Conservation (phyloP, 225 moss, liverwort and hornwort genomes). For the Sphagnum tenellum region DNA sequence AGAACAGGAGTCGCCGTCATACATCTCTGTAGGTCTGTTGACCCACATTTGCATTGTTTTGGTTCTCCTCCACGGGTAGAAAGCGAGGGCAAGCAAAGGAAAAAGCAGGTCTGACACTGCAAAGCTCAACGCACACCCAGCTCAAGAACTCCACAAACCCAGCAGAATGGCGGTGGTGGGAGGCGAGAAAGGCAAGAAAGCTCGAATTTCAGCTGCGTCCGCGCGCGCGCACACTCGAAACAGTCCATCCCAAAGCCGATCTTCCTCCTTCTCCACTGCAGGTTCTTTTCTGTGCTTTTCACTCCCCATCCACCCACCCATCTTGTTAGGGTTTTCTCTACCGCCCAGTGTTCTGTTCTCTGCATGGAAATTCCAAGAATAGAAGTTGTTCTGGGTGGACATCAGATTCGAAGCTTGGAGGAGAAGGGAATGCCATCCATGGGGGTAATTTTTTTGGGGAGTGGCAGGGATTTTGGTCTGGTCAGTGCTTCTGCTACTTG, state of each 20-base stretch:
- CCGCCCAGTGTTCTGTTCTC: not conserved
- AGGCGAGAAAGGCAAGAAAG: not conserved
- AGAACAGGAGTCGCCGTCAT: too few relatives aligned
- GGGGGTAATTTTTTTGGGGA: not conserved
- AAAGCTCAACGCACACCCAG: too few relatives aligned
- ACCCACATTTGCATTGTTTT: too few relatives aligned
- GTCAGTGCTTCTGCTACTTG: not conserved
- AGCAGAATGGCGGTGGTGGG: too few relatives aligned
- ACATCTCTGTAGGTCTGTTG: too few relatives aligned
- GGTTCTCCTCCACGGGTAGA: too few relatives aligned
- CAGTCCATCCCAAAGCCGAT: not conserved
- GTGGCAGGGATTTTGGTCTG: not conserved
- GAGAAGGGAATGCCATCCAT: not conserved
- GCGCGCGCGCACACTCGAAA: conserved; percentile 4
- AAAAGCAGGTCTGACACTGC: too few relatives aligned
- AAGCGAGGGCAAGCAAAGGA: too few relatives aligned
- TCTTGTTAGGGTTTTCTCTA: not conserved
- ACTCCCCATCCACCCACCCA: not conserved
- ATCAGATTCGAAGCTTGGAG: not conserved
- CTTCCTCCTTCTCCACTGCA: not conserved
- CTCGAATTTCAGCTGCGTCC: not conserved
- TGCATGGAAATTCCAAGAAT: not conserved
- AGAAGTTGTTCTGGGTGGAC: not conserved
- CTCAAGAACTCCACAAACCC: too few relatives aligned
- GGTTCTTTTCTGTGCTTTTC: not conserved